Conservation (phyloP, 495 filamentous ascomycete species). For the Halenospora varia region DNA sequence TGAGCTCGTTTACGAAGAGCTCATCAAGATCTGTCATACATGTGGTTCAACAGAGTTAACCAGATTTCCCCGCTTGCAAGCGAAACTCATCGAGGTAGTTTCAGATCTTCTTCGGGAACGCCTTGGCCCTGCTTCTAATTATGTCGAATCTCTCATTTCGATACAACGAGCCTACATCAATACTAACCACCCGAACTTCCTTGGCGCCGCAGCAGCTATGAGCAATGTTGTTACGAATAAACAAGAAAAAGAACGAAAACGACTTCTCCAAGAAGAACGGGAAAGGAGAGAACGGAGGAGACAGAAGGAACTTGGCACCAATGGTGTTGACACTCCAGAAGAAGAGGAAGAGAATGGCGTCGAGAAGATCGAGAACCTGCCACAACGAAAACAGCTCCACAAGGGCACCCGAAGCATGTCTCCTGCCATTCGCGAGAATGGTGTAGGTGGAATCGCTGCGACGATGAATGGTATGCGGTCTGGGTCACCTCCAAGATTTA, state of each 20-base stretch:
- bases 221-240: conserved; percentile 89
- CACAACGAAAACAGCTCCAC: conserved; percentile 53
- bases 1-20: conserved; percentile 95
- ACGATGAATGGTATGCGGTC: conserved; percentile 65
- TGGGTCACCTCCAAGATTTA: conserved; percentile 58
- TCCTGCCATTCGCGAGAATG: conserved; percentile 63
- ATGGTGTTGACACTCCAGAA: conserved; percentile 66
- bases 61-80: conserved; percentile 89
- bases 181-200: conserved; percentile 98
- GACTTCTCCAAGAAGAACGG: conserved; percentile 72
- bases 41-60: conserved; percentile 93
- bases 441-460: conserved; percentile 45
- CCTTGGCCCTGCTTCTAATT: conserved; percentile 79
- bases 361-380: conserved; percentile 45
- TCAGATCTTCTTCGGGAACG: conserved; percentile 93
- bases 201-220: conserved; percentile 97
- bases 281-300: conserved; percentile 78
- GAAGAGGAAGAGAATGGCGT: conserved; percentile 65
- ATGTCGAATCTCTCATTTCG: conserved; percentile 93
- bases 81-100: conserved; percentile 96
- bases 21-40: conserved; percentile 99
- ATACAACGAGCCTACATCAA: conserved; percentile 99
- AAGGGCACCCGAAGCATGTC: conserved; percentile 75
- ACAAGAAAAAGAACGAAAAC: conserved; percentile 87
- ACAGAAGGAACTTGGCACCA: conserved; percentile 73